Evolutionary conservation across 1,284 basidiomycete genomes (phyloP).

Genomic region (Rhodotorula sp.): DNA sequence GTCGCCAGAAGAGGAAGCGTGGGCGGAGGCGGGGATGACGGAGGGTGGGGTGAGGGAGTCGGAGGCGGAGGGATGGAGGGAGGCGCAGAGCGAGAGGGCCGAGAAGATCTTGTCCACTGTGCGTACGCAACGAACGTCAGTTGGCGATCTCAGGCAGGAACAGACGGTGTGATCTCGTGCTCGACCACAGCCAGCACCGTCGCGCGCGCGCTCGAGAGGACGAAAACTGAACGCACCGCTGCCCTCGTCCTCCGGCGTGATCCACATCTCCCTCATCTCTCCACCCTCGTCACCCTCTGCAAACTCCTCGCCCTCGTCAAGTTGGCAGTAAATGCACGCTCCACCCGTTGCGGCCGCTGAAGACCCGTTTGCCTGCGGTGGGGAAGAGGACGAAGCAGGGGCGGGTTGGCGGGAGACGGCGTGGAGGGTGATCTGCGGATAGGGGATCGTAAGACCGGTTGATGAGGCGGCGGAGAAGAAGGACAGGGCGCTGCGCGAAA

Average conservation of each 20-base stretch:
- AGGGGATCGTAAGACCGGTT: slow-evolving; percentile 70
- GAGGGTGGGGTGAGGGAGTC: neutral
- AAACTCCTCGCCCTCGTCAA: slow-evolving; percentile 51
- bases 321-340: slow-evolving; percentile 77
- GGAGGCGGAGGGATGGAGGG: slow-evolving; percentile 65
- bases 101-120: slow-evolving; percentile 84
- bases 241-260: slow-evolving; percentile 61
- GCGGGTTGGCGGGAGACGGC: slow-evolving; percentile 68
- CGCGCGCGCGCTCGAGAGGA: neutral
- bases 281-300: slow-evolving; percentile 56
- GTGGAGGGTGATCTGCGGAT: slow-evolving; percentile 81
- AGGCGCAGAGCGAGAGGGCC: slow-evolving; percentile 80
- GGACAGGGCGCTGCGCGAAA: slow-evolving; percentile 60
- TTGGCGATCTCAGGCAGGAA: neutral
- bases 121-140: slow-evolving; percentile 20
- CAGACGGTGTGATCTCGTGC: too few species aligned
- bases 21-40: neutral
- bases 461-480: slow-evolving; percentile 62
- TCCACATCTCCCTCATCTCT: slow-evolving; percentile 65
- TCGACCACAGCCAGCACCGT: too few species aligned
- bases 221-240: slow-evolving; percentile 57
- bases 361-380: neutral
- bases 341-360: neutral
- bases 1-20: neutral
- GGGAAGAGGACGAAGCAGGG: neutral